Evolutionary conservation across 1,284 basidiomycete genomes (phyloP).

Genomic region (Papiliotrema laurentii): DNA sequence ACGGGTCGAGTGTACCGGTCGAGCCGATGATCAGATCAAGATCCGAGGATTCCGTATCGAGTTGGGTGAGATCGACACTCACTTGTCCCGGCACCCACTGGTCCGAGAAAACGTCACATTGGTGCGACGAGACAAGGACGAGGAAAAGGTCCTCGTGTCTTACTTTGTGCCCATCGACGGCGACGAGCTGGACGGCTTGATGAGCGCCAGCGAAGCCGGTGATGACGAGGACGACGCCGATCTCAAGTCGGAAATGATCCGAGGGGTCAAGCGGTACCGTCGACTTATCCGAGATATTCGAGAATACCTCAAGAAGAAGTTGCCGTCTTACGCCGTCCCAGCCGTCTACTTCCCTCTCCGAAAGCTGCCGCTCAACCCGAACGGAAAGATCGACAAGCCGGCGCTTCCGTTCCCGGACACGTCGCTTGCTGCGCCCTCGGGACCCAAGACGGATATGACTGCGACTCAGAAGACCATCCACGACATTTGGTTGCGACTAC

Average conservation of each 20-base stretch:
- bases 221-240: constrained; percentile 47
- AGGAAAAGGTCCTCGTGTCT: constrained; percentile 97
- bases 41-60: constrained; percentile 99
- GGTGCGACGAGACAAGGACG: constrained; percentile 95
- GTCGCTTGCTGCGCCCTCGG: constrained; percentile 57
- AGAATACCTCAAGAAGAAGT: constrained; percentile 94
- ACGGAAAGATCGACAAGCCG: constrained; percentile 99
- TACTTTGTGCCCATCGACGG: constrained; percentile 91
- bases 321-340: constrained; percentile 89
- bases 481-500: constrained; percentile 74
- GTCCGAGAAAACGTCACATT: constrained; percentile 96
- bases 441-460: constrained; percentile 48
- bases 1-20: constrained; percentile 92
- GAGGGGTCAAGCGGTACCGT: constrained; percentile 76
- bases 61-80: constrained; percentile 96
- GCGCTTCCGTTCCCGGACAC: constrained; percentile 99
- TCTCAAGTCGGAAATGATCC: constrained; percentile 55
- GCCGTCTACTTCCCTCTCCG: constrained; percentile 90
- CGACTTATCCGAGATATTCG: constrained; percentile 88
- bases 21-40: constrained; percentile 99
- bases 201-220: constrained; percentile 62
- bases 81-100: constrained; percentile 87
- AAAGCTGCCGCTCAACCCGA: constrained; percentile 97
- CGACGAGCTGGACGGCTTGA: constrained; percentile 64
- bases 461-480: constrained; percentile 77